Conservation (phyloP, 75 land plant genomes). For the Pinus albicaulis region DNA sequence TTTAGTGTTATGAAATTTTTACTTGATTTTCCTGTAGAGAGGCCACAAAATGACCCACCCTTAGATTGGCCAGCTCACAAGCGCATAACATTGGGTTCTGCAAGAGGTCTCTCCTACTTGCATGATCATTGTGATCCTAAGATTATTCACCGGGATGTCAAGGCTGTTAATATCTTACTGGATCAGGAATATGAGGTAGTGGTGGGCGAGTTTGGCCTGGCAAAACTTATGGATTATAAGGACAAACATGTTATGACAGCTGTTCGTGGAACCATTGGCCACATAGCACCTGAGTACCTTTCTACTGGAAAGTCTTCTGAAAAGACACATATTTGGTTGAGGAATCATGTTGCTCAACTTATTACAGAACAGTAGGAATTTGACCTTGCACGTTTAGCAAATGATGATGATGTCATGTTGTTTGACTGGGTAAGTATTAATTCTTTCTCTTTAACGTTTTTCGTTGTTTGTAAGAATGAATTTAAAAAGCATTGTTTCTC, state of each 20-base stretch:
- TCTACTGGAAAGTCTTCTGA: constrained; percentile 75
- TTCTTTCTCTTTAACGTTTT: neutral
- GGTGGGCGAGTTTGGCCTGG: constrained; percentile 90
- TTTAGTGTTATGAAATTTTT: constrained; percentile 2
- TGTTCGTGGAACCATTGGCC: constrained; percentile 77
- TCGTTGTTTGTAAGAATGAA: too few species aligned
- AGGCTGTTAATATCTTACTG: constrained; percentile 78
- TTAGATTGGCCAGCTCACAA: constrained; percentile 73
- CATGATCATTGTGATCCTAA: constrained; percentile 90
- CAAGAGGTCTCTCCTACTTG: constrained; percentile 82
- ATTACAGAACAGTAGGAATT: constrained; percentile 90
- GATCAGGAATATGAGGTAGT: constrained; percentile 77
- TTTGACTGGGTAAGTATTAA: constrained; percentile 45
- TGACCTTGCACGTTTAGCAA: constrained; percentile 92
- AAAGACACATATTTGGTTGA: constrained; percentile 74
- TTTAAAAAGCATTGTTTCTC: too few species aligned
- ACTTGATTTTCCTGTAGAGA: constrained; percentile 32
- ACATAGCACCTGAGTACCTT: constrained; percentile 73
- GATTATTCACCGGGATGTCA: constrained; percentile 86
- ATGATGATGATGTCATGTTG: constrained; percentile 91
- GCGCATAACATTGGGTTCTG: constrained; percentile 76
- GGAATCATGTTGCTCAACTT: constrained; percentile 82
- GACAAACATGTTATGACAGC: constrained; percentile 82
- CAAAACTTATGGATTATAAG: constrained; percentile 89
- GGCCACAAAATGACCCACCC: constrained; percentile 53